Percentiles rank a stretch among this genome's conserved stretches.
phyloP scores from a whole-genome alignment of 345 rosid species.

The Brassica nigra region DNA sequence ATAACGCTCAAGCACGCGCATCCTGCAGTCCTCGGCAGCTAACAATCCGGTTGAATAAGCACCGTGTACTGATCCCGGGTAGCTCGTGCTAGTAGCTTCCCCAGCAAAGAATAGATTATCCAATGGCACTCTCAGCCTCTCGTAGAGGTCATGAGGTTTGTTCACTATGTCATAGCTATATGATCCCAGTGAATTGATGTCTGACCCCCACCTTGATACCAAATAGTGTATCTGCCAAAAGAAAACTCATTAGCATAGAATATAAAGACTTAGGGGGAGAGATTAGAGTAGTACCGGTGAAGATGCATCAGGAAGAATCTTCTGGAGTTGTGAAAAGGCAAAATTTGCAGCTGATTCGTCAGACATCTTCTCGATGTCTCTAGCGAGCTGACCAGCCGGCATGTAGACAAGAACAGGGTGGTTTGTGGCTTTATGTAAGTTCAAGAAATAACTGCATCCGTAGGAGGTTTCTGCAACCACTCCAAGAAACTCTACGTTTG shows the following conservation, averaged over 20 bases:
- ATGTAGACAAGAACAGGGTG: slow-evolving; percentile 88
- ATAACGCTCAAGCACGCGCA: slow-evolving; percentile 90
- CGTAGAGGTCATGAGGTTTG: slow-evolving; percentile 87
- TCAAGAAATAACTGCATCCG: slow-evolving; percentile 90
- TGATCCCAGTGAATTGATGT: slow-evolving; percentile 78
- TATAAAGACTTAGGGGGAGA: background rate
- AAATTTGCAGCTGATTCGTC: slow-evolving; percentile 89
- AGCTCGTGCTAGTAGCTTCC: slow-evolving; percentile 88
- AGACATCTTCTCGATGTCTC: slow-evolving; percentile 92
- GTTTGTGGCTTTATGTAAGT: slow-evolving; percentile 95
- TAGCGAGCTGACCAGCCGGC: slow-evolving; percentile 98
- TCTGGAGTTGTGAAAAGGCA: slow-evolving; percentile 82
- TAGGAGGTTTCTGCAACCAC: slow-evolving; percentile 93
- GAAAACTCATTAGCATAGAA: background rate
- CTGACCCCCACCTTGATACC: slow-evolving; percentile 88
- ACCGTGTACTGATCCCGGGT: slow-evolving; percentile 91
- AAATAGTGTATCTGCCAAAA: slow-evolving; percentile 66
- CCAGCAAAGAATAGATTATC: slow-evolving; percentile 99
- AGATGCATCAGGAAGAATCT: slow-evolving; percentile 88
- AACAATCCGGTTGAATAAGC: slow-evolving; percentile 89
- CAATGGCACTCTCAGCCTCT: slow-evolving; percentile 78
- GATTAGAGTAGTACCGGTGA: slow-evolving; percentile 55
- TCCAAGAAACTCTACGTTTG: slow-evolving; percentile 96
- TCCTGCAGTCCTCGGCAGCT: slow-evolving; percentile 93
- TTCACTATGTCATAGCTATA: slow-evolving; percentile 90